A percentile compares a stretch with the other conserved stretches of the same genome.
Conservation (phyloP, 2,329 filamentous ascomycete genomes). For the Fusarium chuoi region DNA sequence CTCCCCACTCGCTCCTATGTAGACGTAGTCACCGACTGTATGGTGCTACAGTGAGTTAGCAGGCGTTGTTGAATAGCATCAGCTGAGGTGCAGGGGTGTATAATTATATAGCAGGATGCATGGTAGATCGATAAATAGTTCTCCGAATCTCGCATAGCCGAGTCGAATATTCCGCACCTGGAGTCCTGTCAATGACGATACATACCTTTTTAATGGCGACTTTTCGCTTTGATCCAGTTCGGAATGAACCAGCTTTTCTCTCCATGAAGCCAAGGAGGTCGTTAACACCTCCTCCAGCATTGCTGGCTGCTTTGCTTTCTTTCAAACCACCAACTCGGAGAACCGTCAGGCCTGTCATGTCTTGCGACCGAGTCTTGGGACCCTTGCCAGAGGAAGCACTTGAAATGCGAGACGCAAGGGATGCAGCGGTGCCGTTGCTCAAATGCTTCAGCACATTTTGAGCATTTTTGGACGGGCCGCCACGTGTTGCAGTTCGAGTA, state of each 20-base stretch:
- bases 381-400: slow-evolving; percentile 42
- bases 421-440: slow-evolving; percentile 48
- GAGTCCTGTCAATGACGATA: slow-evolving; percentile 52
- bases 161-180: slow-evolving; percentile 43
- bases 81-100: slow-evolving; percentile 35
- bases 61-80: slow-evolving; percentile 53
- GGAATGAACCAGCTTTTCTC: slow-evolving; percentile 71
- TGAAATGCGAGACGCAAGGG: slow-evolving; percentile 50
- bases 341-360: slow-evolving; percentile 43
- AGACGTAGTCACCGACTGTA: slow-evolving; percentile 74
- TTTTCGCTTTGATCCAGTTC: slow-evolving; percentile 57
- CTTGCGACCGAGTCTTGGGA: slow-evolving; percentile 38
- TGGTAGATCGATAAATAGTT: slow-evolving; percentile 34
- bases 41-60: slow-evolving; percentile 79
- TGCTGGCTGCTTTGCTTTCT: slow-evolving; percentile 73
- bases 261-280: slow-evolving; percentile 76
- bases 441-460: slow-evolving; percentile 58
- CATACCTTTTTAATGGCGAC: slow-evolving; percentile 83
- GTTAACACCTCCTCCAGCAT: slow-evolving; percentile 73
- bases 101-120: slow-evolving; percentile 32
- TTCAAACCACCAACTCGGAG: slow-evolving; percentile 71
- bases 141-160: slow-evolving; percentile 33
- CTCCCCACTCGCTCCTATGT: slow-evolving; percentile 72
- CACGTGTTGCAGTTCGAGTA: slow-evolving; percentile 44
- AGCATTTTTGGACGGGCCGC: slow-evolving; percentile 51